phyloP scores from a whole-genome alignment of 139 green algal species.

The Chlamydomonas urium region DNA sequence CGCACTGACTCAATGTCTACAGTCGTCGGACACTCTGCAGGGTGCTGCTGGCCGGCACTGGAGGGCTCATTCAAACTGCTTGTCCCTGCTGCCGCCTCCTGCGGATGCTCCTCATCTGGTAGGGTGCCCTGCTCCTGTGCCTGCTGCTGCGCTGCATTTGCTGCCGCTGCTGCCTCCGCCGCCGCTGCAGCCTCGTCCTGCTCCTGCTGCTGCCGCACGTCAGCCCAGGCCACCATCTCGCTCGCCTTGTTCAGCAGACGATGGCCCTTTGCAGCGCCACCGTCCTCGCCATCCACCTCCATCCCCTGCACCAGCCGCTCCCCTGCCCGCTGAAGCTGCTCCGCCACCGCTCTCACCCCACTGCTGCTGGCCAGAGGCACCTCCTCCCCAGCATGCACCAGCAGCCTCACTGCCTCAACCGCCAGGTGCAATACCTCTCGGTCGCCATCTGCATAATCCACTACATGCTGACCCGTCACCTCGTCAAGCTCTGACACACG shows the following conservation, averaged over 20 bases:
- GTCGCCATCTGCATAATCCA: conserved; percentile 58
- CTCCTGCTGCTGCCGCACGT: background rate
- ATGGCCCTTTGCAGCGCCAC: background rate
- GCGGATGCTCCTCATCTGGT: too few relatives aligned
- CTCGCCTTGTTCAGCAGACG: background rate
- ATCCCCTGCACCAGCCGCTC: background rate
- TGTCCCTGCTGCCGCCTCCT: too few relatives aligned
- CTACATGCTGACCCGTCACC: conserved; percentile 44
- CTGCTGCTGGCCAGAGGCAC: background rate
- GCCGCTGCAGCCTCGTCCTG: background rate
- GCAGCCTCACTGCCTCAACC: conserved; percentile 39
- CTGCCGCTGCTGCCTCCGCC: background rate
- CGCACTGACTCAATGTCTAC: too few relatives aligned
- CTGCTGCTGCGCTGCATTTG: background rate
- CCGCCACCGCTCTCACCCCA: background rate
- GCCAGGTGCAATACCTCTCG: conserved; percentile 42
- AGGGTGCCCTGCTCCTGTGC: too few relatives aligned
- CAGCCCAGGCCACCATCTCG: background rate
- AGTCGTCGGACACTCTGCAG: too few relatives aligned
- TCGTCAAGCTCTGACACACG: conserved; percentile 26
- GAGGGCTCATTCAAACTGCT: too few relatives aligned
- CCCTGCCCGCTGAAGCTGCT: background rate
- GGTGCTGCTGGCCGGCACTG: too few relatives aligned
- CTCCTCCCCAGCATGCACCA: conserved; percentile 2
- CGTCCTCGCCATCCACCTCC: background rate